A percentile compares a stretch with the other conserved stretches of the same genome.
phyloP scores from a whole-genome alignment of 192 early-diverging fungal genomes.

The Geranomyces variabilis region DNA sequence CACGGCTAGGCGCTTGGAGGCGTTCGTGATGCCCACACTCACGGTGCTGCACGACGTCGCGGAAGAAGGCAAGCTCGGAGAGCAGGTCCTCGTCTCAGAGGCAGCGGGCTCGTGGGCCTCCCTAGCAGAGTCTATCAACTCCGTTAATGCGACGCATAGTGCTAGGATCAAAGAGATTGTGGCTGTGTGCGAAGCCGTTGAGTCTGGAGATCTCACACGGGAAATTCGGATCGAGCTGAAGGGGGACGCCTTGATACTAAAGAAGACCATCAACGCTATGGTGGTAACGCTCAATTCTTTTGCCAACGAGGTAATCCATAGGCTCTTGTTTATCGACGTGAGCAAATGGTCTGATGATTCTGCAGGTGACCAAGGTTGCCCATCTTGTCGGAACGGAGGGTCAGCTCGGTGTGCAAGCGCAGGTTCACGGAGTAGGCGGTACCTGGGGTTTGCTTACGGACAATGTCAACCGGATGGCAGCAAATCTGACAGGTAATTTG shows the following conservation, averaged over 20 bases:
- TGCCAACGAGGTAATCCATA: conserved; percentile 60
- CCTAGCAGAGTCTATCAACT: conserved; percentile 60
- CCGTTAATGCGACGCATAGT: conserved; percentile 56
- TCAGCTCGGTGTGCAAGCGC: conserved; percentile 65
- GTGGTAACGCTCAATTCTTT: conserved; percentile 54
- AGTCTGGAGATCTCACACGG: conserved; percentile 38
- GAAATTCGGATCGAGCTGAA: conserved; percentile 33
- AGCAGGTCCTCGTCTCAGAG: conserved; percentile 52
- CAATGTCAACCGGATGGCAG: conserved; percentile 73
- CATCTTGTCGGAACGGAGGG: conserved; percentile 72
- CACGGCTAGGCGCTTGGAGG: conserved; percentile 16
- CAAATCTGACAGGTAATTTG: conserved; percentile 56
- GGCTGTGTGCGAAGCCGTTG: conserved; percentile 49
- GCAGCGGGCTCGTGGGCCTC: conserved; percentile 60
- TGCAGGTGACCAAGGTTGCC: conserved; percentile 60
- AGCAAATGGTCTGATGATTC: conserved; percentile 32
- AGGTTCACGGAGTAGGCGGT: conserved; percentile 62
- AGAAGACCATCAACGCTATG: conserved; percentile 37
- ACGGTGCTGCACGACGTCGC: conserved; percentile 64
- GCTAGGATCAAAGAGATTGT: conserved; percentile 71
- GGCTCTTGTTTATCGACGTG: not conserved
- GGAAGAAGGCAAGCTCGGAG: conserved; percentile 67
- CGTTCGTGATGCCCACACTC: conserved; percentile 20
- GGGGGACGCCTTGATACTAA: conserved; percentile 33
- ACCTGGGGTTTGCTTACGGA: conserved; percentile 70